These are phyloP conservation scores for Malus orientalis DNA, from an alignment of 306 rosid species.

Conservation along the genomic window DNA sequence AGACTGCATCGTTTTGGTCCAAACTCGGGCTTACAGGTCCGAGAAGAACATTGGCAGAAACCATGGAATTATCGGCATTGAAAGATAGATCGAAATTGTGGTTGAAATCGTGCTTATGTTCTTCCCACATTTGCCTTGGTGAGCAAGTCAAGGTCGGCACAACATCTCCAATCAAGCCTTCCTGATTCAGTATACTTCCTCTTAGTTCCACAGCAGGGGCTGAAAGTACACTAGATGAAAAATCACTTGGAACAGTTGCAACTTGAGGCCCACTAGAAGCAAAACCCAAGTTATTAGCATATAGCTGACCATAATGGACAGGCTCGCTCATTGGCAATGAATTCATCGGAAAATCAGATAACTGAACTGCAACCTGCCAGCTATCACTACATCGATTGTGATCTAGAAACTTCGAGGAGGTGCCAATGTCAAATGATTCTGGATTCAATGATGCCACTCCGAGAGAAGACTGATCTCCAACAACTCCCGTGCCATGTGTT, in stretches of 20 bases:
- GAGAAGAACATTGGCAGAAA: slow-evolving; percentile 16
- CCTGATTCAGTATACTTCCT: slow-evolving; percentile 32
- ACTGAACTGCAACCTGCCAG: slow-evolving; percentile 48
- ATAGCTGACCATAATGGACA: slow-evolving; percentile 33
- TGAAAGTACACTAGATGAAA: slow-evolving; percentile 35
- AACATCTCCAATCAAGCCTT: slow-evolving; percentile 47
- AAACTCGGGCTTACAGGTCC: slow-evolving; percentile 27
- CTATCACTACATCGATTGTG: slow-evolving; percentile 37
- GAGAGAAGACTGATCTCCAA: slow-evolving; percentile 36
- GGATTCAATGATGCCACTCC: slow-evolving; percentile 26
- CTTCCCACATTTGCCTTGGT: slow-evolving; percentile 46
- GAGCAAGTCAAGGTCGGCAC: slow-evolving; percentile 23
- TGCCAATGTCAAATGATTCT: slow-evolving; percentile 30
- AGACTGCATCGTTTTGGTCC: slow-evolving; percentile 30
- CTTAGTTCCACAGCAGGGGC: slow-evolving; percentile 34
- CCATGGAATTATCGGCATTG: slow-evolving; percentile 23
- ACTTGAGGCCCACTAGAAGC: slow-evolving; percentile 23
- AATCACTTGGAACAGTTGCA: slow-evolving; percentile 28
- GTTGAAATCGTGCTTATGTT: slow-evolving; percentile 24
- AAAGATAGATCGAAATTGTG: slow-evolving; percentile 21
- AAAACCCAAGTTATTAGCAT: slow-evolving; percentile 28
- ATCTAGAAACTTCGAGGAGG: slow-evolving; percentile 46
- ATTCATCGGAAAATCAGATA: slow-evolving; percentile 42
- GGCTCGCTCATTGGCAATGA: slow-evolving; percentile 37
- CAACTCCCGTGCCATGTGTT: slow-evolving; percentile 19